Evolutionary conservation across 345 rosid genomes (phyloP), one percentile per base, ranked within the genome.

Genomic region (Dimocarpus longan): DNA sequence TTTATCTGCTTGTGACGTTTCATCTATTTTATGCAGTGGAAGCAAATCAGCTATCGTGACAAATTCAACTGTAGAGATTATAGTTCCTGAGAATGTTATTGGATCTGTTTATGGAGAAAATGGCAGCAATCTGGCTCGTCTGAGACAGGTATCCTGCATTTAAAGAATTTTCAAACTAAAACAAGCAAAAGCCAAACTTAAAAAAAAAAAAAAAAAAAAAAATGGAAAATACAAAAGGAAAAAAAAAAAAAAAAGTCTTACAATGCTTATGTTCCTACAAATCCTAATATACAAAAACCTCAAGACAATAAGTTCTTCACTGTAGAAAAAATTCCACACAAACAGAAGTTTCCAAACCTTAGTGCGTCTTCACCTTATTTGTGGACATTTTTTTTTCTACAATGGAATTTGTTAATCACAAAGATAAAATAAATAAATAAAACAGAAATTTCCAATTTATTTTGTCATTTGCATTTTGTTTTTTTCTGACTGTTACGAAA

Each of bases 71-170:
- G 91, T 95, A 9, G 99, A 93, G 88, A 91, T 93, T 66, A 74
- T 82, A 74, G 90, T 95, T 68, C 96, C 98, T 66, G 97, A 91
- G 68, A 79, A 80, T 78, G 88, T 91, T 76, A 86, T 95, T 80
- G 89, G 86, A 68, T 88, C 90, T 83, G 98, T 95, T 62, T 92
- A 87, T 85, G 98, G 98, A 79, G 97, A 91, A 84, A 86, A 90
- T 63, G 97, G 95, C 77, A 79, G 87, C 86, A 93, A 91, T 89
- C 90, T 93, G 78, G 78, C 88, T 78, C 92, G 90, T 64, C 86
- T 95, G 84, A 87, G 89, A 90, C 91, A 91, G 95, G 95, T 91
- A 82, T 81, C 37, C 3, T 62, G 24, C 54, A 50, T 66, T 76
- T 57, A 68, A 32, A 73, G 12, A 37, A 43, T 32, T 44, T 28